A percentile compares a stretch with the other conserved stretches of the same genome.
These are phyloP conservation scores for Luzula sylvatica DNA, from an alignment of 176 grass and related monocot species.

Conservation along the genomic window DNA sequence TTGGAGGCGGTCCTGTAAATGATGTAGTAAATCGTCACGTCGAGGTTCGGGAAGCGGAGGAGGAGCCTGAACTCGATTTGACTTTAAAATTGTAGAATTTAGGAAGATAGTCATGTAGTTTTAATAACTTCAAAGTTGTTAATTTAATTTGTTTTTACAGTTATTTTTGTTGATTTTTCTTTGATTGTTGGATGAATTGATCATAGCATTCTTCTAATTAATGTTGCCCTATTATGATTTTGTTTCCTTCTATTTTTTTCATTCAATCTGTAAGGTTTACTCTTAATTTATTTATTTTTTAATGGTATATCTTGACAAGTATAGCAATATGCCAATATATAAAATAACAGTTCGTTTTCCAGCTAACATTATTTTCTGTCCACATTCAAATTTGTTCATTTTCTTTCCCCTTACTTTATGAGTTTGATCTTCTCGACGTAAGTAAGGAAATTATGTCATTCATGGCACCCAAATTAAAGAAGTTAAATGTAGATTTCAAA, in stretches of 20 bases:
- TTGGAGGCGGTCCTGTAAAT: not conserved
- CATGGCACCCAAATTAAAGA: slow-evolving; percentile 7
- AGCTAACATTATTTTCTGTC: not conserved
- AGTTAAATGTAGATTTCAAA: slow-evolving; percentile 10
- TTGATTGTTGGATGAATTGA: not conserved
- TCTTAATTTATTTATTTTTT: not conserved
- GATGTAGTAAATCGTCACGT: not conserved
- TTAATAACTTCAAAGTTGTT: slow-evolving; percentile 4
- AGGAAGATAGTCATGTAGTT: not conserved
- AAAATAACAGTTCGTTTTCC: not conserved
- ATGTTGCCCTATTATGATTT: too few relatives aligned
- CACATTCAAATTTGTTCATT: not conserved
- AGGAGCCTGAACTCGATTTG: slow-evolving; percentile 18
- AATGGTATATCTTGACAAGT: not conserved
- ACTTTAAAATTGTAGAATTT: slow-evolving; percentile 12
- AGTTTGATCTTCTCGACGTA: slow-evolving; percentile 1
- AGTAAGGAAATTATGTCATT: slow-evolving; percentile 6
- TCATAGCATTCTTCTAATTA: not conserved
- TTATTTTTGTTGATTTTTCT: not conserved
- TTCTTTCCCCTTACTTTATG: not conserved
- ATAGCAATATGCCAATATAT: not conserved
- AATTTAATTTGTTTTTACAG: slow-evolving; percentile 2
- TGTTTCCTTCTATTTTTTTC: too few relatives aligned
- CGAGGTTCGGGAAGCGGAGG: not conserved
- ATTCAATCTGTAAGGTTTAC: too few relatives aligned